Percentiles rank a stretch among this genome's conserved stretches.
These are phyloP conservation scores for Plenodomus lindquistii DNA, from an alignment of 2,329 filamentous ascomycete species.

Conservation along the genomic window DNA sequence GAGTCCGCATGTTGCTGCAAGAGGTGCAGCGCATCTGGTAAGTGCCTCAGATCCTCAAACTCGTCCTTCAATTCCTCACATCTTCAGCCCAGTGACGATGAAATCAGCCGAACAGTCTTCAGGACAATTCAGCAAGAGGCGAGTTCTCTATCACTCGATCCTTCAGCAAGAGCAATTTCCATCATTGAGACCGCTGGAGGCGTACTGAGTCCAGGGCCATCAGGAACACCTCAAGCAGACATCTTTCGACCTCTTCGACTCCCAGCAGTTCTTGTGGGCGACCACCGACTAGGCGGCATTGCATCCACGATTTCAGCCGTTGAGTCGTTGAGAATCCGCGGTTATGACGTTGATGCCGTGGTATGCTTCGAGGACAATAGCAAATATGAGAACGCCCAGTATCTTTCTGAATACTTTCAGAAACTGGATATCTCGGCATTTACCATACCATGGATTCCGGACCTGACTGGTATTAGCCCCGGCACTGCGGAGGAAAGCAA, in stretches of 20 bases:
- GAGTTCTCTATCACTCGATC: not conserved
- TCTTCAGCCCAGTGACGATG: slow-evolving; percentile 27
- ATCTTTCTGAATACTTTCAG: slow-evolving; percentile 69
- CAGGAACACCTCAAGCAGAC: slow-evolving; percentile 76
- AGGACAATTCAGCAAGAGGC: slow-evolving; percentile 17
- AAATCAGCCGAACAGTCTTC: slow-evolving; percentile 23
- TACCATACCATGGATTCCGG: slow-evolving; percentile 63
- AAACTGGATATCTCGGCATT: slow-evolving; percentile 60
- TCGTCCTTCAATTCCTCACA: slow-evolving; percentile 5
- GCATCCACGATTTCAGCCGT: slow-evolving; percentile 78
- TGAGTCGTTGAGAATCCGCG: slow-evolving; percentile 76
- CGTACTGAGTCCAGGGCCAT: slow-evolving; percentile 77
- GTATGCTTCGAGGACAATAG: slow-evolving; percentile 68
- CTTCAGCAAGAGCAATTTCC: slow-evolving; percentile 42
- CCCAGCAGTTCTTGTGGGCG: slow-evolving; percentile 74
- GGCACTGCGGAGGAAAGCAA: slow-evolving; percentile 53
- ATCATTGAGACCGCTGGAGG: slow-evolving; percentile 83
- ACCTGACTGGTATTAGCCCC: slow-evolving; percentile 30
- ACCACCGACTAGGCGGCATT: slow-evolving; percentile 77
- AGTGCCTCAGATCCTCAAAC: slow-evolving; percentile 4
- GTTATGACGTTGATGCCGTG: slow-evolving; percentile 74
- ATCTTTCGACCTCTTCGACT: slow-evolving; percentile 74
- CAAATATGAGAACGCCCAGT: slow-evolving; percentile 69
- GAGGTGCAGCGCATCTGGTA: slow-evolving; percentile 22
- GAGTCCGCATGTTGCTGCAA: slow-evolving; percentile 77